These are phyloP conservation scores for Termitomyces sp. DNA, from an alignment of 768 basidiomycete genomes.

Conservation along the genomic window DNA sequence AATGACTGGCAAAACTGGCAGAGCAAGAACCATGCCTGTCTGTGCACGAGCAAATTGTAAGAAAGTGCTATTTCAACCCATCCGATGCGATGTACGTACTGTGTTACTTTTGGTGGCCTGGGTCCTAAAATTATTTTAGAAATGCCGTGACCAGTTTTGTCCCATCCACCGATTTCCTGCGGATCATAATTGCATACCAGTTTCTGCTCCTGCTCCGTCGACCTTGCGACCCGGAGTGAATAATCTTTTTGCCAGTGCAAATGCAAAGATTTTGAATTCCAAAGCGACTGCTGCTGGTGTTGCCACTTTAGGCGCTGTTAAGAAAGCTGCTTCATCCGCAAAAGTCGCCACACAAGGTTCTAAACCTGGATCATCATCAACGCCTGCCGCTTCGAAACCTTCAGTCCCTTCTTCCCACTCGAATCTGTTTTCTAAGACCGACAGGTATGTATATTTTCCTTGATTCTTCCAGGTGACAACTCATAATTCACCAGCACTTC, in stretches of 20 bases:
- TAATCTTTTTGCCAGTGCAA: slow-evolving; percentile 21
- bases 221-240: slow-evolving; percentile 9
- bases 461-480: slow-evolving; percentile 40
- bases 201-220: slow-evolving; percentile 19
- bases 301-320: slow-evolving; percentile 21
- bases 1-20: slow-evolving; percentile 56
- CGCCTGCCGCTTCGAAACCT: slow-evolving; percentile 16
- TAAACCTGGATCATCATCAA: slow-evolving; percentile 13
- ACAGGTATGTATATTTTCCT: slow-evolving; percentile 55
- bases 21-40: slow-evolving; percentile 44
- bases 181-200: slow-evolving; percentile 55
- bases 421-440: slow-evolving; percentile 44
- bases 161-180: slow-evolving; percentile 74
- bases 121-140: slow-evolving; percentile 32
- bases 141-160: slow-evolving; percentile 72
- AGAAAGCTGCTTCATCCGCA: slow-evolving; percentile 29
- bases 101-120: neutral
- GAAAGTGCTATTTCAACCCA: slow-evolving; percentile 72
- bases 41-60: slow-evolving; percentile 64
- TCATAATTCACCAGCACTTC: slow-evolving; percentile 63
- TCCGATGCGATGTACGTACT: slow-evolving; percentile 64
- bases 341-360: slow-evolving; percentile 17
- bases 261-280: slow-evolving; percentile 35
- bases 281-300: slow-evolving; percentile 33
- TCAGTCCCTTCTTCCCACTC: slow-evolving; percentile 13